phyloP scores from a whole-genome alignment of 371 early-diverging fungal genomes.

The Smittium culicis region DNA sequence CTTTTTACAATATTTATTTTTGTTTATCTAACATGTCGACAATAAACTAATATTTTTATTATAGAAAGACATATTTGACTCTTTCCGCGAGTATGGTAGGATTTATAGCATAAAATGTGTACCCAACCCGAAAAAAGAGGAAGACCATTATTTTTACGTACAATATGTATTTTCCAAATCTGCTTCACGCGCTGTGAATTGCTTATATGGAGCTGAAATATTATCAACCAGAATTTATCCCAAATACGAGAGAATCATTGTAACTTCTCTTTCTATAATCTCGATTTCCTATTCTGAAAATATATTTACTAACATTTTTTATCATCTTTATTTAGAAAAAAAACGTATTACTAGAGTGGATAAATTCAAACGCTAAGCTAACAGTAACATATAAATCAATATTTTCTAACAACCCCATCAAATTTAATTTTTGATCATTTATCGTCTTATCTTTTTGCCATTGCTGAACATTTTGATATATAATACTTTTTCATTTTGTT shows the following conservation, averaged over 20 bases:
- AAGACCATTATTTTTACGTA: conserved; percentile 60
- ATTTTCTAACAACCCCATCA: too few relatives aligned
- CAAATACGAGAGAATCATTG: conserved; percentile 50
- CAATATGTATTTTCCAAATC: conserved; percentile 57
- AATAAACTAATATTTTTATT: background rate
- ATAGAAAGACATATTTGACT: conserved; percentile 50
- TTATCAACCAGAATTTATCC: conserved; percentile 50
- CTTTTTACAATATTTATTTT: background rate
- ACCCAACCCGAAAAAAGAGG: conserved; percentile 47
- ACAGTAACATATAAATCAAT: too few relatives aligned
- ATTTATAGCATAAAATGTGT: conserved; percentile 60
- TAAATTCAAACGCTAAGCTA: conserved; percentile 54
- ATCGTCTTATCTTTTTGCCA: too few relatives aligned
- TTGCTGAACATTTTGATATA: too few relatives aligned
- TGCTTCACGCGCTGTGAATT: conserved; percentile 80
- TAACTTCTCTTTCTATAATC: too few relatives aligned
- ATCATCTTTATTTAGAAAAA: too few relatives aligned
- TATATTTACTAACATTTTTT: too few relatives aligned
- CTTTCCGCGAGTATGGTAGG: conserved; percentile 65
- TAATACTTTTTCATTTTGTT: too few relatives aligned
- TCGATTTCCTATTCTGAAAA: too few relatives aligned
- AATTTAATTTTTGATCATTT: too few relatives aligned
- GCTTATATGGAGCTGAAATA: conserved; percentile 61
- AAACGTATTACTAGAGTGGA: conserved; percentile 52
- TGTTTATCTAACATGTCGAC: too few relatives aligned